Percentiles rank a stretch among this genome's conserved stretches.
phyloP scores from a whole-genome alignment of 208 protist genomes.

The Trypanosomatidae sp. region DNA sequence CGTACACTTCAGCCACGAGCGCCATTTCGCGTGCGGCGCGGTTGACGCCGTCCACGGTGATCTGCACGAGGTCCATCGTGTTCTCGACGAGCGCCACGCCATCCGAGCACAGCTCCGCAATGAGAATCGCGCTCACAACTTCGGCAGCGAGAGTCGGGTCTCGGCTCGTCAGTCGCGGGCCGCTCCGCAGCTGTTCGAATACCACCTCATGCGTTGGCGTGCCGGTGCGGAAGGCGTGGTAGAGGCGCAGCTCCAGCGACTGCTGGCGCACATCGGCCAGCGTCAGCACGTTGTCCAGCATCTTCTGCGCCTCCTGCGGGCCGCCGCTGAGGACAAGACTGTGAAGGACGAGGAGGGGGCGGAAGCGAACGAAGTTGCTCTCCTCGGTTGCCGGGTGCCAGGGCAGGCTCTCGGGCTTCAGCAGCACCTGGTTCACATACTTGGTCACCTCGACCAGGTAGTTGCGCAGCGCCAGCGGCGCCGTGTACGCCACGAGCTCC shows the following conservation, averaged over 20 bases:
- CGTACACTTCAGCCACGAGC: slow-evolving; percentile 60
- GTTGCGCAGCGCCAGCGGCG: slow-evolving; percentile 20
- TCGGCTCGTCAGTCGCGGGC: slow-evolving; percentile 29
- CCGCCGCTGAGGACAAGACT: slow-evolving; percentile 21
- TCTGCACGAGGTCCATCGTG: slow-evolving; percentile 55
- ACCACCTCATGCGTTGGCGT: slow-evolving; percentile 35
- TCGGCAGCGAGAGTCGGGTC: slow-evolving; percentile 59
- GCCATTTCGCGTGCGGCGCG: slow-evolving; percentile 42
- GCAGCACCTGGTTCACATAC: slow-evolving; percentile 20
- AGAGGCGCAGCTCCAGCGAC: slow-evolving; percentile 60
- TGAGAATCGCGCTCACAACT: slow-evolving; percentile 62
- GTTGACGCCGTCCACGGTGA: slow-evolving; percentile 56
- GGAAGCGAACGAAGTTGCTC: slow-evolving; percentile 47
- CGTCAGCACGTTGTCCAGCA: slow-evolving; percentile 23
- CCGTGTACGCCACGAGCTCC: slow-evolving; percentile 30
- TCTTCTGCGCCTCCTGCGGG: slow-evolving; percentile 12
- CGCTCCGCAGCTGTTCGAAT: slow-evolving; percentile 52
- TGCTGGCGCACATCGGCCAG: slow-evolving; percentile 43
- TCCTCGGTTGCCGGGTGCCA: slow-evolving; percentile 18
- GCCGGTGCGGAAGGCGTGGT: slow-evolving; percentile 45
- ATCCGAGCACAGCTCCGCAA: slow-evolving; percentile 55
- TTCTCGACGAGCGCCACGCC: slow-evolving; percentile 43
- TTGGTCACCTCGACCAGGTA: slow-evolving; percentile 68
- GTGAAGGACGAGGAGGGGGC: slow-evolving; percentile 45
- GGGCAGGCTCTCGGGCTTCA: slow-evolving; percentile 11